Evolutionary conservation across 129 eudicot species (phyloP).

Genomic region (Lactuca saligna): DNA sequence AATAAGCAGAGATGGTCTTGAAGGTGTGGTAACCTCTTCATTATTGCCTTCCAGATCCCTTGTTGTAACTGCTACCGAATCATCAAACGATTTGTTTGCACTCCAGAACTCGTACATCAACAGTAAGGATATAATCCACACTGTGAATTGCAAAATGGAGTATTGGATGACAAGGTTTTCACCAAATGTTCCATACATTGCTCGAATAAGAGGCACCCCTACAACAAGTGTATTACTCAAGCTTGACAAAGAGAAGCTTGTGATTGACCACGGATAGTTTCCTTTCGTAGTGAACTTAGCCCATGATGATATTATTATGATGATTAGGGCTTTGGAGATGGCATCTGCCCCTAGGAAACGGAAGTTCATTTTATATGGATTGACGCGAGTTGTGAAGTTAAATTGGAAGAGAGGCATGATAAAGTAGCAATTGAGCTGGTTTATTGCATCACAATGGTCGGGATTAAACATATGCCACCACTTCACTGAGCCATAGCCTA

Average conservation of each 20-base stretch:
- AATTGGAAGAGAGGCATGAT: slow-evolving; percentile 57
- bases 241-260: slow-evolving; percentile 48
- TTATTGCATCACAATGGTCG: slow-evolving; percentile 60
- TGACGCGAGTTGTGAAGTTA: slow-evolving; percentile 44
- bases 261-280: slow-evolving; percentile 55
- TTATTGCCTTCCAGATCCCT: slow-evolving; percentile 36
- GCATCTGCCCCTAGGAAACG: slow-evolving; percentile 46
- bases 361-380: slow-evolving; percentile 57
- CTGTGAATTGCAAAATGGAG: slow-evolving; percentile 40
- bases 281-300: slow-evolving; percentile 44
- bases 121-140: slow-evolving; percentile 45
- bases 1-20: slow-evolving; percentile 38
- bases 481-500: slow-evolving; percentile 58
- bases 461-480: slow-evolving; percentile 71
- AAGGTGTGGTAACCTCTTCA: not conserved
- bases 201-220: slow-evolving; percentile 55
- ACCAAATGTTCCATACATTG: slow-evolving; percentile 58
- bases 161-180: slow-evolving; percentile 48
- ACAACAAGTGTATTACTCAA: slow-evolving; percentile 57
- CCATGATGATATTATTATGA: slow-evolving; percentile 43
- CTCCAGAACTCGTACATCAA: slow-evolving; percentile 44
- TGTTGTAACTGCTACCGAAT: not conserved
- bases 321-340: slow-evolving; percentile 41
- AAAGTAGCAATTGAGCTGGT: slow-evolving; percentile 52
- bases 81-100: slow-evolving; percentile 18